These are phyloP conservation scores for Beauveria rudraprayagi DNA, from an alignment of 2,329 filamentous ascomycete species.

Conservation along the genomic window DNA sequence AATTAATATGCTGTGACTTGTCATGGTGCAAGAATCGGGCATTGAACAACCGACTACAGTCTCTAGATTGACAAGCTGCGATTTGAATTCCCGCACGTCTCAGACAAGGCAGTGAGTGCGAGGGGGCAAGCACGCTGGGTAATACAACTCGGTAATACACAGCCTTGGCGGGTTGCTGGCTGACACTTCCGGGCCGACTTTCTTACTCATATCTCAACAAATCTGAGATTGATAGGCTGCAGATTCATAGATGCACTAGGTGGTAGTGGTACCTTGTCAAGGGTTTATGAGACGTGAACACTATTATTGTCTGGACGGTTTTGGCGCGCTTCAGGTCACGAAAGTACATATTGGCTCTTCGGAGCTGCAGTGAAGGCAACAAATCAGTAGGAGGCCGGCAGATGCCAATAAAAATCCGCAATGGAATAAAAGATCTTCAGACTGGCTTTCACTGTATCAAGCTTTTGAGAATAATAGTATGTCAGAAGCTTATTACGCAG, in stretches of 20 bases:
- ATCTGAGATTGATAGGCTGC: not conserved
- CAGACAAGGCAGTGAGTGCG: not conserved
- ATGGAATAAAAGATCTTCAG: too few relatives aligned
- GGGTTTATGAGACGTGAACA: not conserved
- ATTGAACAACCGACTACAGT: not conserved
- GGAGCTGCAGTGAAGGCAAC: not conserved
- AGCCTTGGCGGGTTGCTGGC: slow-evolving; percentile 3
- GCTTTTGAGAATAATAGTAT: too few relatives aligned
- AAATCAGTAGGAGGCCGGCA: not conserved
- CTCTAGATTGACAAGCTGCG: not conserved
- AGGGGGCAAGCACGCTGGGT: not conserved
- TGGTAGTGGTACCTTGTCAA: not conserved
- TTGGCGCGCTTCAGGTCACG: not conserved
- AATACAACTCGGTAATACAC: slow-evolving; percentile 4
- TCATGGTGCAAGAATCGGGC: not conserved
- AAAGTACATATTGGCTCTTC: not conserved
- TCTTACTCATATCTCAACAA: slow-evolving; percentile 11
- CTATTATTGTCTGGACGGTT: not conserved
- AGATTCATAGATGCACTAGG: not conserved
- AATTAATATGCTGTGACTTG: not conserved
- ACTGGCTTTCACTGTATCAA: too few relatives aligned
- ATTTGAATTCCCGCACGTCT: not conserved
- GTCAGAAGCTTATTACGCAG: not conserved
- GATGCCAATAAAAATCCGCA: too few relatives aligned
- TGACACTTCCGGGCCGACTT: slow-evolving; percentile 2